These are phyloP conservation scores for Aspergillus campestris DNA, from an alignment of 495 filamentous ascomycete species.

Conservation along the genomic window DNA sequence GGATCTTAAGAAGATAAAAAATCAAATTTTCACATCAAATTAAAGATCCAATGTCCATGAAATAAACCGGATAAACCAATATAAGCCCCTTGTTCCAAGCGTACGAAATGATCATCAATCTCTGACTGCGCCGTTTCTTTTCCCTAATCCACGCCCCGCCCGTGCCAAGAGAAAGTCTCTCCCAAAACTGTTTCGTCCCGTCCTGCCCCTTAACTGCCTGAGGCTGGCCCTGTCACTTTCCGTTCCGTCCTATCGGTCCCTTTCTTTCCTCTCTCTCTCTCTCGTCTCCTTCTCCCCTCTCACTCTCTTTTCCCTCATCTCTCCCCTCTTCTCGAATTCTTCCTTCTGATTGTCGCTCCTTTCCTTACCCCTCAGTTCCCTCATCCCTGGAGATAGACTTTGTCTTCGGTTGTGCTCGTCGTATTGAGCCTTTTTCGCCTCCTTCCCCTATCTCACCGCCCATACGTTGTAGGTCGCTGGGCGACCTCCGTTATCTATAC, in stretches of 20 bases:
- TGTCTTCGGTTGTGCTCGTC: neutral
- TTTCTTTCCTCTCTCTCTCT: conserved; percentile 6
- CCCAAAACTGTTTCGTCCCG: too few species aligned
- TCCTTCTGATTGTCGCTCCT: neutral
- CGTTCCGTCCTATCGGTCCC: conserved; percentile 2
- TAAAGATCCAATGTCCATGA: too few species aligned
- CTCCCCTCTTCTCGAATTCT: neutral
- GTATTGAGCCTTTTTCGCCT: neutral
- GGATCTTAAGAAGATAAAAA: too few species aligned
- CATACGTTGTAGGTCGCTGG: conserved; percentile 28
- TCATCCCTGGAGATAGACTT: neutral
- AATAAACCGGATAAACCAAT: too few species aligned
- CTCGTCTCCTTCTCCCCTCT: conserved; percentile 1
- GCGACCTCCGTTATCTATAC: conserved; percentile 19
- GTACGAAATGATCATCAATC: too few species aligned
- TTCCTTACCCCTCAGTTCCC: conserved; percentile 4
- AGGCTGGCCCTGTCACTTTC: neutral
- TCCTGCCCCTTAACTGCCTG: too few species aligned
- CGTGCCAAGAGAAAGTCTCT: too few species aligned
- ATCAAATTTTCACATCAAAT: too few species aligned
- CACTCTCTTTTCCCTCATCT: conserved; percentile 1
- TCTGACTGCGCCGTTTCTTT: too few species aligned
- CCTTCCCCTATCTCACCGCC: neutral
- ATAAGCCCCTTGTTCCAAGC: too few species aligned
- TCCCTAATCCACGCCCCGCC: too few species aligned